phyloP scores from a whole-genome alignment of 2,329 filamentous ascomycete genomes.

The Colletotrichum lindemuthianum region DNA sequence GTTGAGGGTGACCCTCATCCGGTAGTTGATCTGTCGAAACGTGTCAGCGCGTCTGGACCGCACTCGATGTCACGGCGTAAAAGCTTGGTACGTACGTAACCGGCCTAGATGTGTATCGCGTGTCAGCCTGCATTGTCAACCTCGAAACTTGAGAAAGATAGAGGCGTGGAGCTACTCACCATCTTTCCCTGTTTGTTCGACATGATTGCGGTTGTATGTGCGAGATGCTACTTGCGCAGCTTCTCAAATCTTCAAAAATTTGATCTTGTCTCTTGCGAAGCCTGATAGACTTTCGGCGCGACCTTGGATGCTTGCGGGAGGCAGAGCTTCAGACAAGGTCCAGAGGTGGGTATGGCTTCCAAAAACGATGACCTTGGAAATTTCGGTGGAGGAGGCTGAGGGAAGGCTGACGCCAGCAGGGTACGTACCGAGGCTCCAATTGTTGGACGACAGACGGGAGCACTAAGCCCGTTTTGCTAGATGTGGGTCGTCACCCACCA shows the following conservation, averaged over 20 bases:
- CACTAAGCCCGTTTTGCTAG: background rate
- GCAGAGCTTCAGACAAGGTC: conserved; percentile 51
- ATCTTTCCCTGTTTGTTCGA: conserved; percentile 99
- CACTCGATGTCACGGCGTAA: background rate
- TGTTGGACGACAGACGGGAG: background rate
- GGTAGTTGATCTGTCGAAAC: conserved; percentile 90
- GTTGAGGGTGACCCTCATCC: conserved; percentile 95
- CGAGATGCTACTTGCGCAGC: conserved; percentile 44
- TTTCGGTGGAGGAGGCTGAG: conserved; percentile 56
- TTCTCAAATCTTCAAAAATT: conserved; percentile 57
- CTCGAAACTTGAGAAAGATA: conserved; percentile 51
- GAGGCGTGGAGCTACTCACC: conserved; percentile 71
- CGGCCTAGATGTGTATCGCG: conserved; percentile 65
- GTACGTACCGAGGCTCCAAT: background rate
- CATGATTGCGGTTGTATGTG: conserved; percentile 61
- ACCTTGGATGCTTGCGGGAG: conserved; percentile 51
- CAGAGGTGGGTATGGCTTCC: conserved; percentile 48
- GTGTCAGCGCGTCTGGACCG: background rate
- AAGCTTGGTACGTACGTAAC: conserved; percentile 68
- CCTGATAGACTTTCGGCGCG: conserved; percentile 48
- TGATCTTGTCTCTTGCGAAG: conserved; percentile 48
- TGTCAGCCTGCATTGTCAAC: conserved; percentile 71
- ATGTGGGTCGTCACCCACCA: conserved; percentile 40
- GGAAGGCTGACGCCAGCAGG: conserved; percentile 43
- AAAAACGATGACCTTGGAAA: conserved; percentile 42